These are phyloP conservation scores for Euphorbia celastroides DNA, from an alignment of 441 rosid species.

Conservation along the genomic window DNA sequence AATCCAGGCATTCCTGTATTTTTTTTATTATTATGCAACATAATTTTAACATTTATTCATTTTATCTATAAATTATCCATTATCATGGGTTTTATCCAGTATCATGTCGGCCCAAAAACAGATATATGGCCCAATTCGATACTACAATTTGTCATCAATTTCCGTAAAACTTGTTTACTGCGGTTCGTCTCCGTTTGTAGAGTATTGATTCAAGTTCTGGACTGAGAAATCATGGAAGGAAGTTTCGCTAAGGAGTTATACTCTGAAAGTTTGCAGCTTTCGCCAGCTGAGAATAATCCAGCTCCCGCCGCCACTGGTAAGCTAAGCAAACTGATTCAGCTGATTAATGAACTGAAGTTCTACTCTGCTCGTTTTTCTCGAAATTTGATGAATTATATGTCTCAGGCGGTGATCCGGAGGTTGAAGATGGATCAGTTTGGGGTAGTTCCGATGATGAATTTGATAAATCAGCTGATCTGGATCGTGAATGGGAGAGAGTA, in stretches of 20 bases:
- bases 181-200: background rate
- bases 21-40: too few relatives aligned
- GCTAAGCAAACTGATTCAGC: background rate
- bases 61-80: too few relatives aligned
- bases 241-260: constrained; percentile 44
- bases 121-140: too few relatives aligned
- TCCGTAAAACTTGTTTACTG: background rate
- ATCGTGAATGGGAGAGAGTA: constrained; percentile 45
- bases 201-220: background rate
- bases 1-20: too few relatives aligned
- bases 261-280: constrained; percentile 34
- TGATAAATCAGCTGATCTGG: constrained; percentile 29
- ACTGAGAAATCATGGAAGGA: constrained; percentile 28
- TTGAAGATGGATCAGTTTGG: constrained; percentile 36
- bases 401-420: constrained; percentile 19
- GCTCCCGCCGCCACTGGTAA: constrained; percentile 16
- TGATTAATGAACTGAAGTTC: background rate
- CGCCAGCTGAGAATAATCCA: constrained; percentile 21
- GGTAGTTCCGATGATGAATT: constrained; percentile 11
- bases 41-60: too few relatives aligned
- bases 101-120: too few relatives aligned
- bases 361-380: background rate
- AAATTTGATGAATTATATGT: background rate
- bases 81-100: too few relatives aligned
- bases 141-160: too few relatives aligned